Base-by-base conservation (phyloP, 768 basidiomycete genomes). In the Boletus sp. region DNA sequence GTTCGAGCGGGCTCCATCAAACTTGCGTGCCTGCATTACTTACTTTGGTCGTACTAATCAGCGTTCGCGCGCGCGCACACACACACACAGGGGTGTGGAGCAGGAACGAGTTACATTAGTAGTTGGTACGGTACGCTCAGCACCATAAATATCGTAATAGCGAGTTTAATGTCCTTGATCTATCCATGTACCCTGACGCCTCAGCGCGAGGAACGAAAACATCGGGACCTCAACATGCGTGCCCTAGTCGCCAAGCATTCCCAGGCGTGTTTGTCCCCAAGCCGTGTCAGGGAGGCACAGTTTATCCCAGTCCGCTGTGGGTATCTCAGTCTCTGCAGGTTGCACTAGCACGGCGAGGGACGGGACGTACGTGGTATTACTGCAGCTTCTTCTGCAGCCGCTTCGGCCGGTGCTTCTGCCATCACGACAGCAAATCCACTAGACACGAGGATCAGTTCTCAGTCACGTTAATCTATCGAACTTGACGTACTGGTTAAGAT, bases 341-440 rank as follows among this genome's bases (percentile, higher is more conserved):
- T 5, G 15, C 7, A 2, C 4, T 5, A 23, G 8, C 1, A 35
- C 17, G 6, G 2, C 4, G 15, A 37, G 14, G 14, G 1, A 33
- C 9, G 14, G 14, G 13, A 57, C 61, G 21, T 53, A 66, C 69
- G 30, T 55, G 70, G 69, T 37, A 65, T 21, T 0, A 55, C 54
- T n/a, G 52, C 23, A 0, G 32, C 45, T 23, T 66, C 19, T 29
- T 69, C 33, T 17, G 21, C 0, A 2, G 59, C 57, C 1, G 62
- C 45, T 29, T 39, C 17, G 3, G 5, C 2, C 8, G 61, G 58
- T 3, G 62, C 54, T 43, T 68, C 66, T 14, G 67, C 68, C 69
- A 69, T 63, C 32, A 70, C 62, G 6, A 60, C 69, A 19, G 69
- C 69, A 33, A 68, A 60, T 7, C 69, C 68, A 14, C 66, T 69